Percentiles rank a stretch among this genome's conserved stretches.
These are phyloP conservation scores for Grammothele lineata DNA, from an alignment of 768 basidiomycete species.

Conservation along the genomic window DNA sequence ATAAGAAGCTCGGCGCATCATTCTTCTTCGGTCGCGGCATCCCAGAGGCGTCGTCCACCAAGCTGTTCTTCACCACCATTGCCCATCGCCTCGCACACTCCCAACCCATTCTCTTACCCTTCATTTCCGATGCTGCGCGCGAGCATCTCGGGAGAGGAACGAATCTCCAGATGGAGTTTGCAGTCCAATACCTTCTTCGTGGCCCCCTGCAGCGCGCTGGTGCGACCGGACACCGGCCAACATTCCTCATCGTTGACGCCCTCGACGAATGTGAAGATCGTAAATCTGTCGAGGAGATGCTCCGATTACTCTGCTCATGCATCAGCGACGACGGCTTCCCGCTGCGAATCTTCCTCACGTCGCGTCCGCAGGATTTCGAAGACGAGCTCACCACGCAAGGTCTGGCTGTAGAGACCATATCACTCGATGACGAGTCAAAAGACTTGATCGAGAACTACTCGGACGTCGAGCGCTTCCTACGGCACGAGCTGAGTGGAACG, in stretches of 20 bases:
- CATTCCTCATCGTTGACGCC: slow-evolving; percentile 34
- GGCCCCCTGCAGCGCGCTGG: slow-evolving; percentile 2
- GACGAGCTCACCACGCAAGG: too few relatives aligned
- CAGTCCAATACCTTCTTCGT: slow-evolving; percentile 11
- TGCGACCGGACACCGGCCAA: background rate
- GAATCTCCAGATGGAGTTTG: background rate
- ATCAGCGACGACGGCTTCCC: background rate
- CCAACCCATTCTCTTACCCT: slow-evolving; percentile 1
- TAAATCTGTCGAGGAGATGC: background rate
- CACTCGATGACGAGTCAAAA: too few relatives aligned
- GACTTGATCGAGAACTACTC: too few relatives aligned
- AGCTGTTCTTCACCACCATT: slow-evolving; percentile 30
- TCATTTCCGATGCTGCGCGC: slow-evolving; percentile 7
- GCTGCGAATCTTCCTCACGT: background rate
- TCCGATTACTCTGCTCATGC: background rate
- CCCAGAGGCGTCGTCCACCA: slow-evolving; percentile 16
- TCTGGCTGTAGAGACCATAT: too few relatives aligned
- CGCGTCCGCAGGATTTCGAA: background rate
- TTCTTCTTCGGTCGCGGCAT: slow-evolving; percentile 29
- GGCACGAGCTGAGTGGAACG: too few relatives aligned
- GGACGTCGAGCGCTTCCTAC: too few relatives aligned
- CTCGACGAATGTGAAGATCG: slow-evolving; percentile 30
- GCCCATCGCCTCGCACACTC: slow-evolving; percentile 26
- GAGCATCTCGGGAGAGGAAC: background rate
- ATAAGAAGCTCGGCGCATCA: slow-evolving; percentile 29